Conservation (phyloP, 768 basidiomycete species). For the Kwoniella heveanensis region DNA sequence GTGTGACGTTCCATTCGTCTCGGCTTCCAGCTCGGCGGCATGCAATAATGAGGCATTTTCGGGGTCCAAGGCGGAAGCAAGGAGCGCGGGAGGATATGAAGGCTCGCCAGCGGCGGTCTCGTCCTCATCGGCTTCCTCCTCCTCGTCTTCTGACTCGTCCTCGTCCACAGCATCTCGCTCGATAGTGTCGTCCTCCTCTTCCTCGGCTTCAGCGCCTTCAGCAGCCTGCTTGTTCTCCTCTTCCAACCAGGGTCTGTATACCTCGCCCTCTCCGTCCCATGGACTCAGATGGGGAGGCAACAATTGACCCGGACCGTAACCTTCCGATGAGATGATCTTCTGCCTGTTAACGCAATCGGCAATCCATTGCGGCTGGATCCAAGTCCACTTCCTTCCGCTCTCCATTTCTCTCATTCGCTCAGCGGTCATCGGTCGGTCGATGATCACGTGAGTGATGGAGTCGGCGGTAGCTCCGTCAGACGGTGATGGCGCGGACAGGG, state of each 20-base stretch:
- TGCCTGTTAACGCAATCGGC: conserved; percentile 92
- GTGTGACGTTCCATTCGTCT: conserved; percentile 80
- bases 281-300: conserved; percentile 95
- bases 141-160: conserved; percentile 51
- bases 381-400: conserved; percentile 70
- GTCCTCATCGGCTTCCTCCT: conserved; percentile 53
- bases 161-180: conserved; percentile 48
- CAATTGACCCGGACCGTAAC: conserved; percentile 78
- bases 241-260: conserved; percentile 53
- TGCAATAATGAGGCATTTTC: conserved; percentile 71
- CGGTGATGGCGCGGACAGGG: conserved; percentile 59
- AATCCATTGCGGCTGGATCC: conserved; percentile 96
- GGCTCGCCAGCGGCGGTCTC: conserved; percentile 39
- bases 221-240: conserved; percentile 68
- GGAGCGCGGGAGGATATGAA: conserved; percentile 55
- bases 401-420: conserved; percentile 63
- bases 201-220: conserved; percentile 50
- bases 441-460: conserved; percentile 89
- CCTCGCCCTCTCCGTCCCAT: conserved; percentile 72
- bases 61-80: conserved; percentile 57
- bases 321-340: conserved; percentile 78
- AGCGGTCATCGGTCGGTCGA: conserved; percentile 73
- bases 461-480: conserved; percentile 67
- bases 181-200: conserved; percentile 49
- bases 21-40: conserved; percentile 88